Conservation (phyloP, 1,284 basidiomycete genomes). For the Trichosporon sp. region DNA sequence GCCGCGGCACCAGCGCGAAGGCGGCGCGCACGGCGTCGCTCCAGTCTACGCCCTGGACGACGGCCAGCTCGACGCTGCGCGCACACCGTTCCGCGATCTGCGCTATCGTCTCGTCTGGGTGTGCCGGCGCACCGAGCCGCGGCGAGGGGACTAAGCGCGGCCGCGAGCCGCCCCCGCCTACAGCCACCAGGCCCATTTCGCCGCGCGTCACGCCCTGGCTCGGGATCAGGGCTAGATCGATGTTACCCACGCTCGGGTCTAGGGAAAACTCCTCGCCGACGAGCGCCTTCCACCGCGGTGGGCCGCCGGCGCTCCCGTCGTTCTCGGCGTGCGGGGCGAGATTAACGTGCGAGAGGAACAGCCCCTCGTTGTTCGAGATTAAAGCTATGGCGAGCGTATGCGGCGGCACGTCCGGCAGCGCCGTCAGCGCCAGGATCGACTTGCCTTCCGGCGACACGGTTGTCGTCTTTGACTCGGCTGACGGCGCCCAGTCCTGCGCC, state of each 20-base stretch:
- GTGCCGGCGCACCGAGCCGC: conserved; percentile 10
- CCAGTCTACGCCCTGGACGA: conserved; percentile 32
- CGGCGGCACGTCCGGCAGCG: conserved; percentile 25
- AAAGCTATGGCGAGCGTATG: conserved; percentile 26
- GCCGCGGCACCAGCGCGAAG: conserved; percentile 14
- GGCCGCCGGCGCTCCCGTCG: conserved; percentile 4
- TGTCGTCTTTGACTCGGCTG: conserved; percentile 10
- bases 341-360: conserved; percentile 25
- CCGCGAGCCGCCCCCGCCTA: conserved; percentile 9
- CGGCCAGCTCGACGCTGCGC: conserved; percentile 21
- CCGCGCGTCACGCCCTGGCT: conserved; percentile 30
- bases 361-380: conserved; percentile 15
- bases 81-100: conserved; percentile 21
- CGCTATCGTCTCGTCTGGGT: conserved; percentile 12
- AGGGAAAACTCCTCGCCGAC: conserved; percentile 12
- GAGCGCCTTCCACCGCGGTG: conserved; percentile 11
- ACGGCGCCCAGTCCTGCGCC: conserved; percentile 16
- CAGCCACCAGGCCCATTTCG: conserved; percentile 28
- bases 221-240: conserved; percentile 9
- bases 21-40: conserved; percentile 34
- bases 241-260: conserved; percentile 4
- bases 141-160: conserved; percentile 13
- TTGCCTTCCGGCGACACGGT: conserved; percentile 18
- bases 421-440: conserved; percentile 23
- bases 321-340: conserved; percentile 6